Evolutionary conservation across 2,329 filamentous ascomycete species (phyloP).

Genomic region (Fusarium incarnatum): DNA sequence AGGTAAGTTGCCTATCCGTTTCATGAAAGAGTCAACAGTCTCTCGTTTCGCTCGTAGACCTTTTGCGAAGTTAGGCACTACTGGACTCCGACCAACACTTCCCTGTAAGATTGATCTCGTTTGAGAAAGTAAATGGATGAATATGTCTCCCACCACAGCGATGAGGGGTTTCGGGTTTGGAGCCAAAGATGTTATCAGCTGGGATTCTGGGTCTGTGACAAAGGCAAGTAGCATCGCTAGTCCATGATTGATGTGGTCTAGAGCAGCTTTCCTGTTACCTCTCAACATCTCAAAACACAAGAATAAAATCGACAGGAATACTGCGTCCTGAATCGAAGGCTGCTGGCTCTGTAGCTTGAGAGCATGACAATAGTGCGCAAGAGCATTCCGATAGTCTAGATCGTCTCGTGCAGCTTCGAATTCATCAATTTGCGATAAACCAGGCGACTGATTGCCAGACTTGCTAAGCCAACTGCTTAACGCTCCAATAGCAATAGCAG

Average conservation of each 20-base stretch:
- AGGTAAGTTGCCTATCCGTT: conserved; percentile 18
- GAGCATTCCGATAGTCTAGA: conserved; percentile 48
- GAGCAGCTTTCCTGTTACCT: conserved; percentile 48
- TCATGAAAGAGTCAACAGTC: conserved; percentile 37
- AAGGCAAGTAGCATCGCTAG: conserved; percentile 50
- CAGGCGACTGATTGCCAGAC: neutral
- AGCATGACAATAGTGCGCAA: conserved; percentile 52
- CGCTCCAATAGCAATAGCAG: conserved; percentile 50
- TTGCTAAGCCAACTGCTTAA: conserved; percentile 34
- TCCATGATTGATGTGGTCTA: conserved; percentile 53
- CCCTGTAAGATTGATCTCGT: conserved; percentile 29
- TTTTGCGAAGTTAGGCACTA: conserved; percentile 38
- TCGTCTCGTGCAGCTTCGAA: neutral
- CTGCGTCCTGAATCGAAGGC: conserved; percentile 45
- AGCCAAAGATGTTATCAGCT: conserved; percentile 20
- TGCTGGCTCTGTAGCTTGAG: conserved; percentile 48
- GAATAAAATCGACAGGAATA: conserved; percentile 50
- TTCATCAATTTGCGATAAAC: neutral
- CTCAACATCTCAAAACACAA: conserved; percentile 50
- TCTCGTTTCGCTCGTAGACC: conserved; percentile 26
- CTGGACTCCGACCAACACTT: conserved; percentile 9
- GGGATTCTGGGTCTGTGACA: conserved; percentile 43
- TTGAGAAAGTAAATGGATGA: conserved; percentile 26
- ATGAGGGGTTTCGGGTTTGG: conserved; percentile 41
- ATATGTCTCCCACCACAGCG: conserved; percentile 31